Percentiles rank a stretch among this genome's conserved stretches.
These are phyloP conservation scores for Serpula lacrymans DNA, from an alignment of 768 basidiomycete species.

Conservation along the genomic window DNA sequence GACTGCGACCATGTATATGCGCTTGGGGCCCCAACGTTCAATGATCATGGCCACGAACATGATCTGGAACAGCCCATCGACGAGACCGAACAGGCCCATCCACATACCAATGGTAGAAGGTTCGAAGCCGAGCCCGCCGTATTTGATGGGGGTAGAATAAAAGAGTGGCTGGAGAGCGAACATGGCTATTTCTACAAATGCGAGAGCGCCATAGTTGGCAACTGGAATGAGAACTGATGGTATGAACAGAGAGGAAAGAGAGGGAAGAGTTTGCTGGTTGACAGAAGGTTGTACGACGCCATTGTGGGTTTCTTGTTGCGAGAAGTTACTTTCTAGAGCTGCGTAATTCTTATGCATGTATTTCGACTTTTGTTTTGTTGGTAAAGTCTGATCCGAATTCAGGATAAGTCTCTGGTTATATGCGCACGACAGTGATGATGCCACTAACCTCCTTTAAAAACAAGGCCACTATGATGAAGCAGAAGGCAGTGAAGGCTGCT, in stretches of 20 bases:
- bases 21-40: slow-evolving; percentile 32
- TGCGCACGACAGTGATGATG: too few species aligned
- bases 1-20: slow-evolving; percentile 23
- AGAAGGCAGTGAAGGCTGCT: slow-evolving; percentile 46
- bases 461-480: slow-evolving; percentile 41
- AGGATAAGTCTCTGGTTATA: too few species aligned
- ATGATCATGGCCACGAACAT: slow-evolving; percentile 36
- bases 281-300: background rate
- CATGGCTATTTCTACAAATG: slow-evolving; percentile 36
- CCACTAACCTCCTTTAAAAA: slow-evolving; percentile 52
- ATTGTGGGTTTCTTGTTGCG: slow-evolving; percentile 9
- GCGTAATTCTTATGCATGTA: slow-evolving; percentile 13
- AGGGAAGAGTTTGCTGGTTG: slow-evolving; percentile 34
- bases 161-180: slow-evolving; percentile 37
- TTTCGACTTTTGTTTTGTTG: slow-evolving; percentile 12
- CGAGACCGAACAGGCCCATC: slow-evolving; percentile 33
- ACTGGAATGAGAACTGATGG: slow-evolving; percentile 31
- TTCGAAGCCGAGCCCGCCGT: slow-evolving; percentile 35
- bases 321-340: slow-evolving; percentile 7
- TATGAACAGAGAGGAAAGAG: slow-evolving; percentile 34
- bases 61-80: slow-evolving; percentile 36
- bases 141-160: slow-evolving; percentile 34
- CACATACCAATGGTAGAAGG: slow-evolving; percentile 37
- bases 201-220: slow-evolving; percentile 29
- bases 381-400: slow-evolving; percentile 14